Base-by-base conservation (phyloP, 768 basidiomycete genomes). In the Strobilomyces dryophilus region DNA sequence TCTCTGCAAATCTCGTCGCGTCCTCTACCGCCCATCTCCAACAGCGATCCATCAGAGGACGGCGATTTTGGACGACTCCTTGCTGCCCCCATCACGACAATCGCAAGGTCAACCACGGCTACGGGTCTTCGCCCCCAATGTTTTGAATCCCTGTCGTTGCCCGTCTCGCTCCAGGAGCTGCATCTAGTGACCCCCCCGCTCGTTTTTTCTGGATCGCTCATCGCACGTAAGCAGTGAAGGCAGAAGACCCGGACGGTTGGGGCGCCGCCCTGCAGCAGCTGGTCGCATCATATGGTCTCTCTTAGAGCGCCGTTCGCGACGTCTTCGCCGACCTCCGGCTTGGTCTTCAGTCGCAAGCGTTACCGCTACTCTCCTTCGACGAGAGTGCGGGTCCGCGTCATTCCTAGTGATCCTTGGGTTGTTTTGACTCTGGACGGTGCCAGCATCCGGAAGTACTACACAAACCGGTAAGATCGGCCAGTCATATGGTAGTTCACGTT, bases 201-300 rank as follows among this genome's bases (percentile, higher is more conserved):
- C 2, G 8, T 46, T 27, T 17, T 34, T 10, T 34, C 34, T 29
- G 29, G 29, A 9, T 6, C 29, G 5, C 29, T 29, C 29, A 29
- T 29, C 5, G 8, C 29, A 29, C 5, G 9, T 29, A 6, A 9
- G 29, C 29, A 29, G 29, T 29, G 29, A 29, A 1, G 29, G 9
- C 5, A 6, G 29, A 29, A 6, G 29, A 29, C 5, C 29, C 9
- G 29, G 29, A 29, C 5, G 9, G 55, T 63, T 64, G 15, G n/a
- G n/a, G n/a, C n/a, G n/a, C n/a, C n/a, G n/a, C n/a, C n/a, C n/a
- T n/a, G n/a, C n/a, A n/a, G n/a, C n/a, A n/a, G n/a, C n/a, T n/a
- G n/a, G n/a, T n/a, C n/a, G n/a, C n/a, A 65, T 79, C 31, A 75
- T 82, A n/a, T 72, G 78, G 78, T 6, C 66, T 82, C 29, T 76